phyloP scores from a whole-genome alignment of 2,329 filamentous ascomycete species.

The Clonostachys sp. region DNA sequence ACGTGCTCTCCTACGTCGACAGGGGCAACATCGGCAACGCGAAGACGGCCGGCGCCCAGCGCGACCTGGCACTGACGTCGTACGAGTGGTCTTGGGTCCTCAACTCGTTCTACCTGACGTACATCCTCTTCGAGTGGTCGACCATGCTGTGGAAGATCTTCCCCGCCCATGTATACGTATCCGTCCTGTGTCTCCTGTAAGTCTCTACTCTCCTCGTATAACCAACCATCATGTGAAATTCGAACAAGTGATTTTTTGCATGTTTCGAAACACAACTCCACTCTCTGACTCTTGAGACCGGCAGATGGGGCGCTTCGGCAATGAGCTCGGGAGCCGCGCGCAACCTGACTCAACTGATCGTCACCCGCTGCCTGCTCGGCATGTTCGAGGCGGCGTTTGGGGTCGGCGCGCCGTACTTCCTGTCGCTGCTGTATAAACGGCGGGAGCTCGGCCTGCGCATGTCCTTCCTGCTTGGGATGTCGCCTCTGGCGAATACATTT shows the following conservation, averaged over 20 bases:
- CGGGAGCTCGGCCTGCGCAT: conserved; percentile 65
- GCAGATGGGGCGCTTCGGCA: not conserved
- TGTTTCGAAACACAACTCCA: not conserved
- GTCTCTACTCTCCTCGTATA: not conserved
- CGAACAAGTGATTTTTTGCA: not conserved
- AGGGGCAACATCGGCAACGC: conserved; percentile 13
- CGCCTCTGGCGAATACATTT: conserved; percentile 64
- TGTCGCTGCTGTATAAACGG: conserved; percentile 40
- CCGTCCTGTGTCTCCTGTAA: conserved; percentile 5
- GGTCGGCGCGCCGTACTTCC: conserved; percentile 32
- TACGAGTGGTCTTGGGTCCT: conserved; percentile 7
- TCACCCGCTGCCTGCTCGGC: conserved; percentile 18
- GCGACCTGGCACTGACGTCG: conserved; percentile 23
- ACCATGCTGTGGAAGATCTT: conserved; percentile 6
- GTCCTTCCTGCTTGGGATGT: conserved; percentile 65
- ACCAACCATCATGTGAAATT: no score
- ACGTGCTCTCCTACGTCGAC: conserved; percentile 13
- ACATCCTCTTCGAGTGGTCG: conserved; percentile 8
- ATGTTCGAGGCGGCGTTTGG: conserved; percentile 36
- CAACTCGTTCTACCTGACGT: conserved; percentile 7
- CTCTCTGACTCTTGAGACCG: not conserved
- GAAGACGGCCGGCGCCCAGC: conserved; percentile 16
- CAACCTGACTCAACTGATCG: conserved; percentile 9
- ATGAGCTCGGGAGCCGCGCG: not conserved
- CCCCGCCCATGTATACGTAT: conserved; percentile 4